Evolutionary conservation across 768 basidiomycete genomes (phyloP).

Genomic region (Boletus sp.): DNA sequence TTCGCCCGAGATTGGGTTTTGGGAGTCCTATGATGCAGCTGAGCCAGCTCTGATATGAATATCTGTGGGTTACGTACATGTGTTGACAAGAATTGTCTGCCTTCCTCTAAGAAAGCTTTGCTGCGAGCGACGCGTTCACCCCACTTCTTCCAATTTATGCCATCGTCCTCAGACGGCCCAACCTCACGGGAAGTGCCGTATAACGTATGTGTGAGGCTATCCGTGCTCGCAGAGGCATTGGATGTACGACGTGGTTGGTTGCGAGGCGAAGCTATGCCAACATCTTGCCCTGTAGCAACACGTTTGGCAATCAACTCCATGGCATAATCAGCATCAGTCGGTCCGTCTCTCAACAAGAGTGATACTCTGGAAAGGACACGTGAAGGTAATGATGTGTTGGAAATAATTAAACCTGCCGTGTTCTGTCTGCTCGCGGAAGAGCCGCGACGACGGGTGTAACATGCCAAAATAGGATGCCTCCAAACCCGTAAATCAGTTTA

Average conservation of each 20-base stretch:
- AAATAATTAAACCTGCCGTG: slow-evolving; percentile 37
- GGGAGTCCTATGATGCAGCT: slow-evolving; percentile 8
- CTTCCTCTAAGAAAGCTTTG: slow-evolving; percentile 43
- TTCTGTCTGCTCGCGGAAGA: slow-evolving; percentile 45
- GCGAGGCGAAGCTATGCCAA: slow-evolving; percentile 35
- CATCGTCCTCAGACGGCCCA: slow-evolving; percentile 9
- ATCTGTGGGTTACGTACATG: slow-evolving; percentile 32
- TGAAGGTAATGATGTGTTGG: background rate
- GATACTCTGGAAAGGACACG: slow-evolving; percentile 39
- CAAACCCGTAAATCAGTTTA: slow-evolving; percentile 44
- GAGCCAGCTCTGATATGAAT: slow-evolving; percentile 6
- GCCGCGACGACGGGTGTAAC: slow-evolving; percentile 53
- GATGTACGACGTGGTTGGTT: slow-evolving; percentile 18
- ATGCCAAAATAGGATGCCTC: slow-evolving; percentile 65
- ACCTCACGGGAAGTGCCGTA: background rate
- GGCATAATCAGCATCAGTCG: slow-evolving; percentile 69
- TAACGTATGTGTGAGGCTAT: background rate
- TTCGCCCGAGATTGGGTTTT: slow-evolving; percentile 2
- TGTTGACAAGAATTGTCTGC: slow-evolving; percentile 39
- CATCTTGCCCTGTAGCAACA: slow-evolving; percentile 51
- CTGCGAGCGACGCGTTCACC: slow-evolving; percentile 45
- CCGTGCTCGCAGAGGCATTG: slow-evolving; percentile 14
- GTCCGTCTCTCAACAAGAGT: slow-evolving; percentile 48
- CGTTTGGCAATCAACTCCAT: slow-evolving; percentile 67
- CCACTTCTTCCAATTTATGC: slow-evolving; percentile 59